Evolutionary conservation across 495 filamentous ascomycete genomes (phyloP).

Genomic region (Penicillium waksmanii): DNA sequence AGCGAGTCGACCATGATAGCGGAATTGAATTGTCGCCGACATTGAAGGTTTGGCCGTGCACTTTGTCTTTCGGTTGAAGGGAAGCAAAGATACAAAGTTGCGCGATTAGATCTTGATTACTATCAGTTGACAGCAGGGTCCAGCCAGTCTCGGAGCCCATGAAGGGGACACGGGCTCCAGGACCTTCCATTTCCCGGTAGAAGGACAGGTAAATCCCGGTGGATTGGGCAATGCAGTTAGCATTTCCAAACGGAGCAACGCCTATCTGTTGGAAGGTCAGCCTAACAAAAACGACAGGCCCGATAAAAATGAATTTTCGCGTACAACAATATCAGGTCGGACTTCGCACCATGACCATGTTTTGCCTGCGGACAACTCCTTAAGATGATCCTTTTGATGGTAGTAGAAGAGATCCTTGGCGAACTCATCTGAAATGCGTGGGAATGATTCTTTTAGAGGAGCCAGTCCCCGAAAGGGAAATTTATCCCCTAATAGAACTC

Average conservation of each 20-base stretch:
- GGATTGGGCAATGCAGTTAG: slow-evolving; percentile 27
- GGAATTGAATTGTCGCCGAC: slow-evolving; percentile 57
- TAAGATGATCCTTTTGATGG: slow-evolving; percentile 44
- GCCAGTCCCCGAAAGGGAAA: slow-evolving; percentile 30
- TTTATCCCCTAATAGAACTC: slow-evolving; percentile 29
- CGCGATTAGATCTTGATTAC: slow-evolving; percentile 47
- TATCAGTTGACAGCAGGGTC: slow-evolving; percentile 33
- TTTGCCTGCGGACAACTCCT: slow-evolving; percentile 38
- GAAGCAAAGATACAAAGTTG: slow-evolving; percentile 44
- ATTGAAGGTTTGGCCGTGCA: slow-evolving; percentile 57
- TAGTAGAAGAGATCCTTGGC: slow-evolving; percentile 54
- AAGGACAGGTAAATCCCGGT: slow-evolving; percentile 44
- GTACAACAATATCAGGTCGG: slow-evolving; percentile 50
- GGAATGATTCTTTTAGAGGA: slow-evolving; percentile 40
- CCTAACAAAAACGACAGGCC: not conserved
- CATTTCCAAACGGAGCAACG: slow-evolving; percentile 18
- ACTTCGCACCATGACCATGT: slow-evolving; percentile 49
- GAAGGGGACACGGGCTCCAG: slow-evolving; percentile 36
- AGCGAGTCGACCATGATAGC: slow-evolving; percentile 16
- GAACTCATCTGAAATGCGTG: slow-evolving; percentile 46
- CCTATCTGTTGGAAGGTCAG: slow-evolving; percentile 28
- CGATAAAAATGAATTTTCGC: slow-evolving; percentile 28
- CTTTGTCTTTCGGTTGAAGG: slow-evolving; percentile 42
- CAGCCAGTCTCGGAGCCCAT: slow-evolving; percentile 34
- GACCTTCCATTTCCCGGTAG: slow-evolving; percentile 36